Conservation (phyloP, 2,329 filamentous ascomycete genomes). For the Aspergillus japonicus region DNA sequence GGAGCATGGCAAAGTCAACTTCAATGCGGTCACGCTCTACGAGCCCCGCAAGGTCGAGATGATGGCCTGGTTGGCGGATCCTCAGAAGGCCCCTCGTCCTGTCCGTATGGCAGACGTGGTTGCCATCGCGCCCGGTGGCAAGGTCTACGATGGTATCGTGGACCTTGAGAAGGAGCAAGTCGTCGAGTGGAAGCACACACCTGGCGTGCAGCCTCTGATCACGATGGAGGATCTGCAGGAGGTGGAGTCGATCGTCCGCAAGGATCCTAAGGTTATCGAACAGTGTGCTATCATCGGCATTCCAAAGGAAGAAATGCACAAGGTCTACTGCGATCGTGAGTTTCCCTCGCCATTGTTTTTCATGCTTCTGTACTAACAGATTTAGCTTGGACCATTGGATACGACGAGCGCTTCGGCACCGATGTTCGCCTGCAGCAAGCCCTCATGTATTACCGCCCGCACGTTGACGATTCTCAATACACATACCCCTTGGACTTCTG, state of each 20-base stretch:
- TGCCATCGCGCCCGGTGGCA: conserved; percentile 73
- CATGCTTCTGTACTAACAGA: conserved; percentile 8
- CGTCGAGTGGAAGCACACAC: conserved; percentile 69
- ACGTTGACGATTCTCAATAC: conserved; percentile 85
- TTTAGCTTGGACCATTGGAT: conserved; percentile 86
- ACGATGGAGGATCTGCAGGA: conserved; percentile 85
- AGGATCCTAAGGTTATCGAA: conserved; percentile 83
- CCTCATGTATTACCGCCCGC: conserved; percentile 90
- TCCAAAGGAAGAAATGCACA: conserved; percentile 80
- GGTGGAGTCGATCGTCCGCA: conserved; percentile 73
- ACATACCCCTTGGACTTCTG: conserved; percentile 91
- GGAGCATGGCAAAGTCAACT: conserved; percentile 69
- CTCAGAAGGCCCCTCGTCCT: conserved; percentile 61
- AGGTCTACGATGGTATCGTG: conserved; percentile 79
- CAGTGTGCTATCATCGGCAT: conserved; percentile 84
- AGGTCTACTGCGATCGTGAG: conserved; percentile 86
- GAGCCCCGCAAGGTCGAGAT: conserved; percentile 85
- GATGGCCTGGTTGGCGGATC: conserved; percentile 72
- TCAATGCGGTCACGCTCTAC: conserved; percentile 81
- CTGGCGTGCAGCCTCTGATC: conserved; percentile 82
- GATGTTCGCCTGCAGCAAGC: conserved; percentile 81
- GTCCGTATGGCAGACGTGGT: conserved; percentile 77
- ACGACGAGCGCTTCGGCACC: conserved; percentile 84
- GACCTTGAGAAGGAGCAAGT: conserved; percentile 68
- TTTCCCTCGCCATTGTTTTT: conserved; percentile 17